Base-by-base conservation (phyloP, 108 stramenopile genomes). In the Nitzschia palea region DNA sequence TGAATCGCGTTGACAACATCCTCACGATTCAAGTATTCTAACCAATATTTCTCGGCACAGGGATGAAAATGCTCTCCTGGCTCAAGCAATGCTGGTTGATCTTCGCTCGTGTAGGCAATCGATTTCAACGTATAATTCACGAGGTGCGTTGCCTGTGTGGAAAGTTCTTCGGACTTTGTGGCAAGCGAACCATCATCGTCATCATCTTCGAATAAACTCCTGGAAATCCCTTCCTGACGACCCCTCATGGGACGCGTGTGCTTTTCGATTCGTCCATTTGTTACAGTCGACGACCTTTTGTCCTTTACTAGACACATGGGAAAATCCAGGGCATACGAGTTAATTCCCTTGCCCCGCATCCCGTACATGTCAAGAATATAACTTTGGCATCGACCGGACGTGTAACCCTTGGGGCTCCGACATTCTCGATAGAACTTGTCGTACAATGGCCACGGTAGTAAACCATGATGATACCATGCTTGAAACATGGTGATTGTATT, bases 321-420 rank as follows among this genome's bases (percentile, higher is more conserved):
- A 78, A 55, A 91, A 58, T 91, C 90, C 40, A 91, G 50, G 3
- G 84, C 90, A 62, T 91, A 91, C 9, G 82, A 79, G 78, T 88
- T 86, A 45, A 91, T 73, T 2, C 79, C 67, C 30, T 66, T 29
- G 23, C 73, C 73, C 10, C 77, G 35, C 28, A 55, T 48, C 10
- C 62, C n/a, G 32, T 51, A 66, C 83, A 88, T 84, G 10, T 31
- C 30, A 4, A 59, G 28, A 27, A 73, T 50, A 28, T 74, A 48
- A 20, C 67, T 18, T 18, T 37, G 23, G 62, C 87, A 88, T 32
- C 31, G 32, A 2, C 36, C 30, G 4, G 50, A 53, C 8, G 14
- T 15, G 48, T 36, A 53, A 3, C 15, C 15, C 51, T 53, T 52
- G 8, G 4, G 4, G 28, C 18, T 20, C 4, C 50, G 65, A 51